A percentile compares a stretch with the other conserved stretches of the same genome.
Evolutionary conservation across 139 green algal genomes (phyloP).

Genomic region (Chlamydomonas sp.): DNA sequence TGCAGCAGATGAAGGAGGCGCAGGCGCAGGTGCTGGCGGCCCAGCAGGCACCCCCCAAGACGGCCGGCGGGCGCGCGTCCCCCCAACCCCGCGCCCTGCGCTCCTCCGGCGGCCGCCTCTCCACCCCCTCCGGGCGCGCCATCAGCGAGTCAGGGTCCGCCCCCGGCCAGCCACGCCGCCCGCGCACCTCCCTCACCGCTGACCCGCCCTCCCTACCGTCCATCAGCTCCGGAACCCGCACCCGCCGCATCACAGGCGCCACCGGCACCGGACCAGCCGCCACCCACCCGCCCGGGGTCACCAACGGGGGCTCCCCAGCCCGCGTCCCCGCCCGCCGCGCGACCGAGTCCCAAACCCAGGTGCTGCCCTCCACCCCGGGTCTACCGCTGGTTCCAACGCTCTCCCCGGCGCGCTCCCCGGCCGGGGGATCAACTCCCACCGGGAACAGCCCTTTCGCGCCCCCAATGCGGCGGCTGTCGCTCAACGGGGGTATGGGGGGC

Average conservation of each 20-base stretch:
- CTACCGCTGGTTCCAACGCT: no score
- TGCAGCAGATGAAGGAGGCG: not conserved
- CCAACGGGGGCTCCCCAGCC: not conserved
- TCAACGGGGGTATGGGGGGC: no score
- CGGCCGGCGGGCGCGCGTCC: not conserved
- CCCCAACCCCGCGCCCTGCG: not conserved
- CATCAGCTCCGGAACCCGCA: no score
- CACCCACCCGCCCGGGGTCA: not conserved
- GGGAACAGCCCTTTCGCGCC: no score
- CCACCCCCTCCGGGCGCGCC: not conserved
- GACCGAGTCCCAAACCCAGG: no score
- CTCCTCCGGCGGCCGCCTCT: not conserved
- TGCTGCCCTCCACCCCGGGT: no score
- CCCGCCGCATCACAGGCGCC: no score
- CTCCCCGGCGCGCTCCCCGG: no score
- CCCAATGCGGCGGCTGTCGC: no score
- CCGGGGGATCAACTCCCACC: no score
- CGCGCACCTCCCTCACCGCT: not conserved
- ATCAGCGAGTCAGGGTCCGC: conserved; percentile 22
- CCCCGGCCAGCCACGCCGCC: not conserved
- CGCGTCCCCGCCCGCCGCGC: no score
- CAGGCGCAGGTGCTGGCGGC: not conserved
- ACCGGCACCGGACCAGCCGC: not conserved
- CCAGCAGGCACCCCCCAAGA: not conserved
- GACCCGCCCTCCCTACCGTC: not conserved